Conservation (phyloP, 179 eudicot species). For the Carnegiea gigantea region DNA sequence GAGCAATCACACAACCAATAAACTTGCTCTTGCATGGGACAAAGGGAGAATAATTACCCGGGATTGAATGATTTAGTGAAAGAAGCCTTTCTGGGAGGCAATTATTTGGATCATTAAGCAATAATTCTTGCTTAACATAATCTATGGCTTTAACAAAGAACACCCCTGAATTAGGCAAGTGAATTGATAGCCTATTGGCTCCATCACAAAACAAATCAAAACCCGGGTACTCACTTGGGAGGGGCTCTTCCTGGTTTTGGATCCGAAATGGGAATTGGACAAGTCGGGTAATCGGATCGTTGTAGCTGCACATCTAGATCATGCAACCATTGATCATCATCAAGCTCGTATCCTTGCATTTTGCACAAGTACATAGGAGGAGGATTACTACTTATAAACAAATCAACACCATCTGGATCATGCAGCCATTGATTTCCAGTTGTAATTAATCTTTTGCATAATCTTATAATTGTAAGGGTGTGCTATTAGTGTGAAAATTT, state of each 20-base stretch:
- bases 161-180: constrained; percentile 19
- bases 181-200: neutral
- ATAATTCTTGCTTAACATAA: constrained; percentile 22
- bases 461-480: no score
- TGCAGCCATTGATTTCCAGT: no score
- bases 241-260: constrained; percentile 11
- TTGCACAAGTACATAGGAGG: neutral
- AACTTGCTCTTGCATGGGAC: neutral
- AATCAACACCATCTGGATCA: no score
- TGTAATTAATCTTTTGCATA: no score
- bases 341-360: neutral
- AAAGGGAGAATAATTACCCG: constrained; percentile 8
- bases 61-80: neutral
- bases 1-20: constrained; percentile 30
- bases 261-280: constrained; percentile 26
- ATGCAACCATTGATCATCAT: constrained; percentile 2
- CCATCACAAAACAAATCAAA: constrained; percentile 25
- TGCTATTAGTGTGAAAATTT: no score
- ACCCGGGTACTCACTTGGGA: constrained; percentile 29
- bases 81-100: constrained; percentile 28
- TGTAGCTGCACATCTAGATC: constrained; percentile 17
- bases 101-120: constrained; percentile 27
- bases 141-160: constrained; percentile 27
- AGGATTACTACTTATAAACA: neutral
- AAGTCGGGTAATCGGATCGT: constrained; percentile 15